These are phyloP conservation scores for Oryza meridionalis DNA, from an alignment of 176 grass and related monocot genomes.

Conservation along the genomic window DNA sequence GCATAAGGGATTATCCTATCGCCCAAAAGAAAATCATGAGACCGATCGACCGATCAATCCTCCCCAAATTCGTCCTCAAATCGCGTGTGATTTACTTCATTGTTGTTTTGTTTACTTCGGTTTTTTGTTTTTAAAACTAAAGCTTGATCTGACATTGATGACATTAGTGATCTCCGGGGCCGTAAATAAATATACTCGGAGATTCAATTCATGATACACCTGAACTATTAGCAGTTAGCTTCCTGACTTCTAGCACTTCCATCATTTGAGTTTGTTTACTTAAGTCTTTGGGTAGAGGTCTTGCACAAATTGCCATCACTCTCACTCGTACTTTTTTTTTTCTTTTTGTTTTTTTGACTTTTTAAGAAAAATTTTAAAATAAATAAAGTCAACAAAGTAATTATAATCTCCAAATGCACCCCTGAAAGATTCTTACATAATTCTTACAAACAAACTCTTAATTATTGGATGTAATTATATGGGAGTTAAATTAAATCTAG, in stretches of 20 bases:
- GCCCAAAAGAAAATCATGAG: neutral
- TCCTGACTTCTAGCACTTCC: neutral
- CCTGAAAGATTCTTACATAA: too few relatives aligned
- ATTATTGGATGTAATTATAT: too few relatives aligned
- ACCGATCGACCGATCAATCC: neutral
- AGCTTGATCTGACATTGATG: constrained; percentile 7
- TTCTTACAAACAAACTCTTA: too few relatives aligned
- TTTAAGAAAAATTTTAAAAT: neutral
- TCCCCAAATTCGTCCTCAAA: constrained; percentile 25
- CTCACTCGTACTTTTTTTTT: neutral
- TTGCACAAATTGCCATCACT: neutral
- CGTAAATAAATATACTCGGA: neutral
- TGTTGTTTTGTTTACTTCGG: constrained; percentile 2
- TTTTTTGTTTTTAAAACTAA: constrained; percentile 10
- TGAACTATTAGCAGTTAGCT: neutral
- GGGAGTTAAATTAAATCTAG: too few relatives aligned
- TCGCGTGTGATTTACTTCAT: neutral
- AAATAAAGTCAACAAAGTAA: neutral
- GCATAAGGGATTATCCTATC: neutral
- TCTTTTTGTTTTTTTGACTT: neutral
- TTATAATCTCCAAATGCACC: neutral
- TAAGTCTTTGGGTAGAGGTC: neutral
- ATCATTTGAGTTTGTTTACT: neutral
- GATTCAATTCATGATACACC: neutral
- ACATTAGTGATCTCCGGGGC: neutral